Evolutionary conservation across 805 yeast genomes (phyloP).

Genomic region (Ogataea pini): DNA sequence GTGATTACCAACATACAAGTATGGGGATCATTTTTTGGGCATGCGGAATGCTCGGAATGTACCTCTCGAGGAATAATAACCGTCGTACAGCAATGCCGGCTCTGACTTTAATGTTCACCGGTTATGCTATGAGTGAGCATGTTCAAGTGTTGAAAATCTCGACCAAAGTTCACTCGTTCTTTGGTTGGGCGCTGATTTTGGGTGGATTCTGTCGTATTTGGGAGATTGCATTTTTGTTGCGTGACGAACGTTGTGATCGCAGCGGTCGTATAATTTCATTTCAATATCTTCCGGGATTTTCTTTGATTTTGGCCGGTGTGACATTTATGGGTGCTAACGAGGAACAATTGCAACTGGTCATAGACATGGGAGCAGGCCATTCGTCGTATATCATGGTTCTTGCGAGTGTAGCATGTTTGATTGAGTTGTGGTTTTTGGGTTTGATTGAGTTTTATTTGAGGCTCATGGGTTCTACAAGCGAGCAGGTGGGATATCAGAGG

Average conservation of each 20-base stretch:
- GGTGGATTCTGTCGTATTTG: slow-evolving; percentile 77
- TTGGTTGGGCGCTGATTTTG: slow-evolving; percentile 75
- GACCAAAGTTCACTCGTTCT: slow-evolving; percentile 84
- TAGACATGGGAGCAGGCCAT: slow-evolving; percentile 78
- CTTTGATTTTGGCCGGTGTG: slow-evolving; percentile 74
- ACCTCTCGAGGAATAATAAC: slow-evolving; percentile 66
- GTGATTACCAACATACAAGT: slow-evolving; percentile 92
- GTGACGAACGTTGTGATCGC: slow-evolving; percentile 50
- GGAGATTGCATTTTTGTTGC: slow-evolving; percentile 76
- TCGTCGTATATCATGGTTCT: slow-evolving; percentile 76
- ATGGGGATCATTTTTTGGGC: slow-evolving; percentile 98
- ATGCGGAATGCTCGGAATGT: slow-evolving; percentile 85
- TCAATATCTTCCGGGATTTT: slow-evolving; percentile 85
- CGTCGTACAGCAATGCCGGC: slow-evolving; percentile 79
- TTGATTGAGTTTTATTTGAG: slow-evolving; percentile 58
- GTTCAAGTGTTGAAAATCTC: slow-evolving; percentile 73
- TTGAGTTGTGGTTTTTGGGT: slow-evolving; percentile 65
- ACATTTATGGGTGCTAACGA: slow-evolving; percentile 92
- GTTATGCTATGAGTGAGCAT: slow-evolving; percentile 94
- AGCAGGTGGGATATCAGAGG: slow-evolving; percentile 13
- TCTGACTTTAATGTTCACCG: slow-evolving; percentile 79
- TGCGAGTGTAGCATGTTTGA: slow-evolving; percentile 69
- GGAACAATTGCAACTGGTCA: slow-evolving; percentile 74
- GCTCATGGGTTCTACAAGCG: slow-evolving; percentile 35
- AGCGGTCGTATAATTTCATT: slow-evolving; percentile 59